Base-by-base conservation (phyloP, 345 rosid genomes). In the Lumnitzera littorea region DNA sequence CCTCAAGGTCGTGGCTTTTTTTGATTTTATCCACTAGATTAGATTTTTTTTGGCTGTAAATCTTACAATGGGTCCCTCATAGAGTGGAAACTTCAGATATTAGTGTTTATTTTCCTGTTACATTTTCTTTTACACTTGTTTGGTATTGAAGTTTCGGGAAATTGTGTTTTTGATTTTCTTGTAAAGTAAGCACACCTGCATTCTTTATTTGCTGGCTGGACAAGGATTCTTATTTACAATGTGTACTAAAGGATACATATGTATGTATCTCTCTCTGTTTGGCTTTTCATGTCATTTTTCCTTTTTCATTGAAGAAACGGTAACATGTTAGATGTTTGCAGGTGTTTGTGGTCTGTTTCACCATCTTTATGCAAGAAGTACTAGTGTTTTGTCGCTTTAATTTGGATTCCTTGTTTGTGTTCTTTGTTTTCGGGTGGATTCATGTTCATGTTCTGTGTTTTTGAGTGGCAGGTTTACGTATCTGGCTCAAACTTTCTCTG, bases 81-180 rank as follows among this genome's bases (percentile, higher is more conserved):
- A 51, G 63, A 57, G 61, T 59, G 65, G 54, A 61, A 55, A 59
- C n/a, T 68, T 59, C 48, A 53, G 65, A 65, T 48, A 60, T 63
- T 67, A 60, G 63, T 23, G 63, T 27, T 47, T 51, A 55, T 68
- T 41, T 60, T 58, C 49, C 46, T 50, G 58, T n/a, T 50, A 61
- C 60, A 66, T 67, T 46, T 25, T 47, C 47, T 51, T 62, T 60
- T 15, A 20, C 36, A 47, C 58, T 52, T 56, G 36, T 53, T 71
- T 62, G 61, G 13, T 50, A n/a, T 11, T 52, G 31, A 56, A 12
- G 13, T 24, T 59, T 56, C 11, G 5, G 23, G 60, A 23, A 24
- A 48, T 11, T 41, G 12, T 15, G 41, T 17, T 15, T 20, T 56
- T 56, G 24, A 41, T 23, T 48, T 31, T 46, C 25, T 56, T 31